Base-by-base conservation (phyloP, 495 filamentous ascomycete genomes). In the Stereocaulon alpinum region DNA sequence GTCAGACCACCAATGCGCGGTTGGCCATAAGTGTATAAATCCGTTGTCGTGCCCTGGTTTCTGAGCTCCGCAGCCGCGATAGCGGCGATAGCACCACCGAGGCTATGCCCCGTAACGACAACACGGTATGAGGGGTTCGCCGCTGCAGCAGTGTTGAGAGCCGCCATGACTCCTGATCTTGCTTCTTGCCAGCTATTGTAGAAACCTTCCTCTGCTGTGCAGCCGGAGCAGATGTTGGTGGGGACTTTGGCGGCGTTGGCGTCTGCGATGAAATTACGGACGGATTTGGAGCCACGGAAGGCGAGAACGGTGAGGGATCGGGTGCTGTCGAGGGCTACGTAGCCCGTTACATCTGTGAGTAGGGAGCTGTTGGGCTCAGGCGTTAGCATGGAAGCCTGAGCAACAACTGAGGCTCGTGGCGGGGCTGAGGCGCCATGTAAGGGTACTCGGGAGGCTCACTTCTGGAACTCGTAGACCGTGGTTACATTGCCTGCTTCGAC, bases 241-340 rank as follows among this genome's bases (percentile, higher is more conserved):
- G 71, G 59, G 22, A 66, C 63, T 18, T 64, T 45, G 44, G 47
- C 60, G 60, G 80, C 74, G 61, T 79, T 75, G 63, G 79, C 69
- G 68, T 92, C 79, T 24, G 82, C 73, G 54, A 91, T 73, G 80
- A 79, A 91, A 69, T 85, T 91, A 34, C 74, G 73, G 47, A 86
- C 27, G 20, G 80, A 82, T 15, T 74, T 63, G 29, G 79, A 80
- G 60, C 89, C 89, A 32, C 84, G 80, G 74, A 90, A 85, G 17
- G 85, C 77, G 44, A 89, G 69, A 37, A 91, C 78, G 48, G 91
- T 83, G 15, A 81, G 63, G 22, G 74, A 59, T 63, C 80, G 83
- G 30, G 79, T 83, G 24, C 69, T 66, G 70, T 93, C 89, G 22
- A 76, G 71, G 14, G 82, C 83, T n/a, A 91, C 69, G 65, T 84